These are phyloP conservation scores for Phytopythium oedochilum DNA, from an alignment of 352 stramenopile genomes.

Conservation along the genomic window DNA sequence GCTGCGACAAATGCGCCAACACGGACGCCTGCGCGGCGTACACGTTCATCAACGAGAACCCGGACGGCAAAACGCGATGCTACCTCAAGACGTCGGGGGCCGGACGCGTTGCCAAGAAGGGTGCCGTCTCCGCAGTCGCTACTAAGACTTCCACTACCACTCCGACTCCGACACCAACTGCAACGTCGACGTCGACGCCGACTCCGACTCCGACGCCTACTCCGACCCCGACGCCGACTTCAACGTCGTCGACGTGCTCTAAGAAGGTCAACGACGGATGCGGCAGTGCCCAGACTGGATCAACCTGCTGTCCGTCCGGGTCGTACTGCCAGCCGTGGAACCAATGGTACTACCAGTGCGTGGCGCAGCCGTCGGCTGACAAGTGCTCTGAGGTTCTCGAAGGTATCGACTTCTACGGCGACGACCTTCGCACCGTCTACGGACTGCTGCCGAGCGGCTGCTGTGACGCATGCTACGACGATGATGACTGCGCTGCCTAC, in stretches of 20 bases:
- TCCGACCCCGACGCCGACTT: background rate
- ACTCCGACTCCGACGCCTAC: background rate
- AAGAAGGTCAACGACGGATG: constrained; percentile 23
- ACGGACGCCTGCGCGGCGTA: constrained; percentile 40
- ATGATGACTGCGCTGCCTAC: constrained; percentile 38
- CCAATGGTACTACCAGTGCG: constrained; percentile 49
- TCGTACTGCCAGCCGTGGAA: constrained; percentile 52
- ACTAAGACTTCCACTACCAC: constrained; percentile 10
- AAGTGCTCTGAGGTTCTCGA: constrained; percentile 33
- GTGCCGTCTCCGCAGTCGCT: constrained; percentile 29
- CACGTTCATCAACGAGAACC: constrained; percentile 56
- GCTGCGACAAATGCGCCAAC: constrained; percentile 29
- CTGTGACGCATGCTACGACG: constrained; percentile 40
- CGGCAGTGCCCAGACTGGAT: constrained; percentile 24
- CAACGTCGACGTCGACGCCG: background rate
- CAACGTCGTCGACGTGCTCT: background rate
- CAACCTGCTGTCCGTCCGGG: constrained; percentile 26
- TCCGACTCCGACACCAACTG: too few relatives aligned
- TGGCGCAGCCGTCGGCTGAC: constrained; percentile 16
- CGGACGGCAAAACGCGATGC: constrained; percentile 38
- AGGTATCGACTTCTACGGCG: constrained; percentile 43
- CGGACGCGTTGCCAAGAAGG: constrained; percentile 22
- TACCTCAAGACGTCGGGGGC: constrained; percentile 39
- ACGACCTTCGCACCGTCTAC: constrained; percentile 35
- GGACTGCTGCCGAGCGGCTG: constrained; percentile 32